Evolutionary conservation across 2,329 filamentous ascomycete genomes (phyloP).

Genomic region (Aurifilum marmelostoma): DNA sequence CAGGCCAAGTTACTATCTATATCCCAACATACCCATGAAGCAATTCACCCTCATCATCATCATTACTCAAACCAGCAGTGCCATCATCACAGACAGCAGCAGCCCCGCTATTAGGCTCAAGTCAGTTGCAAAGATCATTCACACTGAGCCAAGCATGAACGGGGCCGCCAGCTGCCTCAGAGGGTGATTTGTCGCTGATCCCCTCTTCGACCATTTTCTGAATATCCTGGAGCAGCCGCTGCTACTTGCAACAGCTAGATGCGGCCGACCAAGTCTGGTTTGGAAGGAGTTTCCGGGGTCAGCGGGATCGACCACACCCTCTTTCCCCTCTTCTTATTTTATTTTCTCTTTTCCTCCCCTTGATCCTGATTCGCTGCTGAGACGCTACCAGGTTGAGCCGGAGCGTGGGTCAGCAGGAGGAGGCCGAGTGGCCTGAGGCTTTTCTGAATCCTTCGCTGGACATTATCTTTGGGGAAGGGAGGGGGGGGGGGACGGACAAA

Average conservation of each 20-base stretch:
- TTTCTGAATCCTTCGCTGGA: background rate
- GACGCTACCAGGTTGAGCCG: background rate
- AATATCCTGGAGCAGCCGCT: background rate
- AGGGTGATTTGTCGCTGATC: background rate
- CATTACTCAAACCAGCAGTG: background rate
- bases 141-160: background rate
- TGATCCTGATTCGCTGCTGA: background rate
- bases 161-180: background rate
- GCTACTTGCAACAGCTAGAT: background rate
- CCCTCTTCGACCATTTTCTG: background rate
- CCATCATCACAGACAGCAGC: background rate
- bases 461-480: background rate
- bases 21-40: background rate
- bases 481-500: too few relatives aligned
- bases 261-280: background rate
- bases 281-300: background rate
- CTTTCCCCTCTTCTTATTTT: background rate
- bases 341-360: background rate
- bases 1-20: slow-evolving; percentile 2
- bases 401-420: background rate
- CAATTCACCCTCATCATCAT: background rate
- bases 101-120: background rate
- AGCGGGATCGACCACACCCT: background rate
- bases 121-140: background rate
- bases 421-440: background rate